Evolutionary conservation across 2,329 filamentous ascomycete genomes (phyloP), one percentile per base, ranked within the genome.

Genomic region (Cordyceps farinosa): DNA sequence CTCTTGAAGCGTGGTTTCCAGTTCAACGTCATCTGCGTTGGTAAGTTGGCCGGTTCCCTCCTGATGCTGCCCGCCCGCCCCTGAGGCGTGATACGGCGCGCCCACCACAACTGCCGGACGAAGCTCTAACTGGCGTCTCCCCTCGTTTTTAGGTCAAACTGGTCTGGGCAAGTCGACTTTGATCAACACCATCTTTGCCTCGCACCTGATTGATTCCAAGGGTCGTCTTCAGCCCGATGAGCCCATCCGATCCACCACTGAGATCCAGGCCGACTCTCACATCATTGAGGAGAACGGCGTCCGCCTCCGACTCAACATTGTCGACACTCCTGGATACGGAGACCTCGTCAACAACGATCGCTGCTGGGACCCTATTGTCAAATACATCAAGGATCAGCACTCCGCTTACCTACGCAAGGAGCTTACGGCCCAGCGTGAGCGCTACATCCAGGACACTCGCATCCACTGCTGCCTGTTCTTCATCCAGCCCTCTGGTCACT

Each of bases 351-450:
- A 99, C 87, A 99, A 99, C 80, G 95, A 99, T 82, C 90, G 95
- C 85, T 99, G 95, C 88, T 99, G 95, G 95, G 95, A 99, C 76
- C 95, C 95, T 67, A 99, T 99, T 77, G 94, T 99, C 85, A 99
- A 99, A 85, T 99, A 99, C 82, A 99, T 99, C 86, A 99, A 99
- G 86, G 95, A 99, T 80, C 95, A 99, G 84, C 95, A 99, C 85
- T 97, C 92, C 60, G 94, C 95, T 73, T 99, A 98, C 83, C 88
- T 99, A 71, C 91, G 95, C 80, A 99, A 99, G 86, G 95, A 99
- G 80, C 92, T 99, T 74, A 98, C 95, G 62, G 95, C 95, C 70
- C 95, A 99, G 85, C 91, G 95, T 80, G 95, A 99, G 82, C 90
- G 95, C 74, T 99, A 99, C 80, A 97, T 99, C 70, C 94, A 97